A percentile compares a stretch with the other conserved stretches of the same genome.
These are phyloP conservation scores for Alnus glutinosa DNA, from an alignment of 306 rosid species.

Conservation along the genomic window DNA sequence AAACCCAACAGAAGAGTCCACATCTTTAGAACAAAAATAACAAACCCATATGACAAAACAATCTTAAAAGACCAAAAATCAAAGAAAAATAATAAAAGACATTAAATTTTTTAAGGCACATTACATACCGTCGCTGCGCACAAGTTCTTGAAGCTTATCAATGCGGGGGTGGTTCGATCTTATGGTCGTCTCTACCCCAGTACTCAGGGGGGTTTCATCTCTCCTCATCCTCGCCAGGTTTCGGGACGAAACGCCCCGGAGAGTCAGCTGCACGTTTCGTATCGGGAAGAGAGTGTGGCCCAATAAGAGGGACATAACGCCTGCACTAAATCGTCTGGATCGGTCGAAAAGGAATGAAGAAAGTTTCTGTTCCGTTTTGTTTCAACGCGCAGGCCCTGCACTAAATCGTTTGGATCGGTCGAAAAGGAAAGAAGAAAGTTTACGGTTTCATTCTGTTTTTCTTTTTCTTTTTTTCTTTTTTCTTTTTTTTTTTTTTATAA, in stretches of 20 bases:
- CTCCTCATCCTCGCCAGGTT: background rate
- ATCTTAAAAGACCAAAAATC: background rate
- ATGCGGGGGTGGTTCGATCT: background rate
- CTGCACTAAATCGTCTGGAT: background rate
- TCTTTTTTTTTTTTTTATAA: too few species aligned
- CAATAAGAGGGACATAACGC: background rate
- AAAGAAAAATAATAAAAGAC: background rate
- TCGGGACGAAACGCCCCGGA: background rate
- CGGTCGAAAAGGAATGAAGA: background rate
- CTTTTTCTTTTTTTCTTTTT: too few species aligned
- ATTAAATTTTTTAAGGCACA: background rate
- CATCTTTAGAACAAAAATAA: background rate
- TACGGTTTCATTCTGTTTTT: too few species aligned
- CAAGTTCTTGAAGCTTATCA: slow-evolving; percentile 2
- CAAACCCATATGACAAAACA: background rate
- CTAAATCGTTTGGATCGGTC: too few species aligned
- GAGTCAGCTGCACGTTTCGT: background rate
- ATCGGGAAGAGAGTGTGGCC: background rate
- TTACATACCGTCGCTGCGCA: background rate
- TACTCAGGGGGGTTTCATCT: background rate
- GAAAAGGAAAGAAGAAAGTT: too few species aligned
- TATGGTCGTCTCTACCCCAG: background rate
- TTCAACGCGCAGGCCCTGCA: too few species aligned
- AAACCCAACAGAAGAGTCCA: background rate
- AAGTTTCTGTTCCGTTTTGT: background rate